These are phyloP conservation scores for Plasmodium reichenowi DNA, from an alignment of 169 alveolate species.

Conservation along the genomic window DNA sequence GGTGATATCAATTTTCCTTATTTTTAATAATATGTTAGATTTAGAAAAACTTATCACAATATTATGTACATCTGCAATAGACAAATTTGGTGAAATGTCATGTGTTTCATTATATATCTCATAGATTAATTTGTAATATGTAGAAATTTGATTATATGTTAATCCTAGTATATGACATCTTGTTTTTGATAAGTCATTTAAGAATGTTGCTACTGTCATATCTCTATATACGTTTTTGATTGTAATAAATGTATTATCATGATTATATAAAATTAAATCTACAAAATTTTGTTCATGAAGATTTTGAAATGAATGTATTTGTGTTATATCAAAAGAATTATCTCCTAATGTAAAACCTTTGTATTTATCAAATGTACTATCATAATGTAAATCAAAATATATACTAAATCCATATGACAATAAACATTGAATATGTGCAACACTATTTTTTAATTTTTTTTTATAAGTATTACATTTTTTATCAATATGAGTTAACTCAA, in stretches of 20 bases:
- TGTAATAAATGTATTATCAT: slow-evolving; percentile 25
- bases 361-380: slow-evolving; percentile 29
- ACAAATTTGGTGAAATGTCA: slow-evolving; percentile 10
- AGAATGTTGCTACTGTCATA: slow-evolving; percentile 49
- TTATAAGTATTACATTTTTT: slow-evolving; percentile 43
- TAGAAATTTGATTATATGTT: slow-evolving; percentile 29
- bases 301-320: slow-evolving; percentile 50
- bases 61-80: slow-evolving; percentile 30
- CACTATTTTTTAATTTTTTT: slow-evolving; percentile 44
- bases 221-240: slow-evolving; percentile 65
- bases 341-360: slow-evolving; percentile 43
- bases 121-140: slow-evolving; percentile 42
- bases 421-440: slow-evolving; percentile 76
- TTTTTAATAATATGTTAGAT: slow-evolving; percentile 17
- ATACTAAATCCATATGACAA: slow-evolving; percentile 55
- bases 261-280: slow-evolving; percentile 38
- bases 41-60: slow-evolving; percentile 28
- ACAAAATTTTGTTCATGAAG: slow-evolving; percentile 64
- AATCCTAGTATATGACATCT: slow-evolving; percentile 58
- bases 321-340: slow-evolving; percentile 55
- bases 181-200: slow-evolving; percentile 67
- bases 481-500: slow-evolving; percentile 64
- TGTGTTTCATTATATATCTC: slow-evolving; percentile 9
- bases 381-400: slow-evolving; percentile 55
- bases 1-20: slow-evolving; percentile 17